Evolutionary conservation across 768 basidiomycete genomes (phyloP).

Genomic region (Mycena rosella): DNA sequence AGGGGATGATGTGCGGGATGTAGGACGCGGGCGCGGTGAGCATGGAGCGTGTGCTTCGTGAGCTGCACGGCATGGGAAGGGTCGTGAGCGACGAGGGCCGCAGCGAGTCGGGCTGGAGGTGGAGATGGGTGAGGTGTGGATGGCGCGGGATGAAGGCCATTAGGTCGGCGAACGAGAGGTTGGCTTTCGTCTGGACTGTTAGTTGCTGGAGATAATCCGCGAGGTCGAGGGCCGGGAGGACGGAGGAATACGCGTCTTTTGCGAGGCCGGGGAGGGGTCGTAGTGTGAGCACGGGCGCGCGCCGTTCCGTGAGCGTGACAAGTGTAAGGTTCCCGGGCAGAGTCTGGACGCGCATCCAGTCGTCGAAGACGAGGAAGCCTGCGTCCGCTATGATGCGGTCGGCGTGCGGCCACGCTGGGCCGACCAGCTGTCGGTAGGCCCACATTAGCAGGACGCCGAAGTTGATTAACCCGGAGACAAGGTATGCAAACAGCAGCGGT

Average conservation of each 20-base stretch:
- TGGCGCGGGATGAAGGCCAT: conserved; percentile 5
- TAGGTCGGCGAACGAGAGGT: neutral
- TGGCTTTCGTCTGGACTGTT: neutral
- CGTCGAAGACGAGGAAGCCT: neutral
- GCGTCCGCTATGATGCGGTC: neutral
- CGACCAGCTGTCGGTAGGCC: neutral
- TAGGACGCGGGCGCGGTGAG: neutral
- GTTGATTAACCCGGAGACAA: too few relatives aligned
- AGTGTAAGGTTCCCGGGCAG: neutral
- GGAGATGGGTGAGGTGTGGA: neutral
- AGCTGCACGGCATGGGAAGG: too few relatives aligned
- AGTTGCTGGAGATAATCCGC: neutral
- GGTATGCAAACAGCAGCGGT: too few relatives aligned
- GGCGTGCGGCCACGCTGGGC: neutral
- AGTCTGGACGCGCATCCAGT: conserved; percentile 5
- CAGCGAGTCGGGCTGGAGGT: neutral
- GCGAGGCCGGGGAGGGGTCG: neutral
- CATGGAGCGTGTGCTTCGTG: neutral
- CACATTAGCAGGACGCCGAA: neutral
- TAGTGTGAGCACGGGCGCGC: neutral
- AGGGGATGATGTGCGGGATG: neutral
- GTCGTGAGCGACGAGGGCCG: too few relatives aligned
- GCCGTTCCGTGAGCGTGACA: neutral
- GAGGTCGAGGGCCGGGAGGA: neutral
- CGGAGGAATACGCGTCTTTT: neutral